Percentiles rank a stretch among this genome's conserved stretches.
Evolutionary conservation across 1,139 yeast genomes (phyloP).

Genomic region (Lodderomyces metapsilosis): DNA sequence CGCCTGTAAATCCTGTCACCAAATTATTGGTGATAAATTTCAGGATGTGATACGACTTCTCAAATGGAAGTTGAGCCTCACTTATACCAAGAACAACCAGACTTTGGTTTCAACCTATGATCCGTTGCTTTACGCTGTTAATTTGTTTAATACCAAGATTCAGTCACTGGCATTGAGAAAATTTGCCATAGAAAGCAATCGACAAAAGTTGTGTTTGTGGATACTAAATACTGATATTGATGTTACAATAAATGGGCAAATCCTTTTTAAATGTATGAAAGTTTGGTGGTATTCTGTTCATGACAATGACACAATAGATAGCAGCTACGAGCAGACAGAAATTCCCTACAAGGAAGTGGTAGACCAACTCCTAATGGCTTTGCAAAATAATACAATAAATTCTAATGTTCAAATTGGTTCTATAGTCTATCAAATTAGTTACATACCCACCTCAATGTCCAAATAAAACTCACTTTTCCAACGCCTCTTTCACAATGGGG

Average conservation of each 20-base stretch:
- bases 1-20: slow-evolving; percentile 31
- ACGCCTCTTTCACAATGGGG: slow-evolving; percentile 47
- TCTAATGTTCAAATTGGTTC: slow-evolving; percentile 11
- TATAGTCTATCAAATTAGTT: slow-evolving; percentile 12
- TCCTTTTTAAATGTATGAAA: slow-evolving; percentile 36
- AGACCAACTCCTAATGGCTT: background rate
- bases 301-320: background rate
- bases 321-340: slow-evolving; percentile 29
- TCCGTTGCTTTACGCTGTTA: slow-evolving; percentile 35
- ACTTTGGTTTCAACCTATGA: slow-evolving; percentile 20
- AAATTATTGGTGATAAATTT: slow-evolving; percentile 32
- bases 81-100: slow-evolving; percentile 13
- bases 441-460: slow-evolving; percentile 6
- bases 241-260: slow-evolving; percentile 20
- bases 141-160: slow-evolving; percentile 42
- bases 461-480: slow-evolving; percentile 18
- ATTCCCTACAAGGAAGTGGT: slow-evolving; percentile 20
- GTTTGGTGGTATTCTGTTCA: slow-evolving; percentile 20
- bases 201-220: slow-evolving; percentile 66
- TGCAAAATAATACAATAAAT: slow-evolving; percentile 4
- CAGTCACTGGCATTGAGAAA: slow-evolving; percentile 48
- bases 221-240: slow-evolving; percentile 51
- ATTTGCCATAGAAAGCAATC: slow-evolving; percentile 57
- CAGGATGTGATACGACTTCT: slow-evolving; percentile 33
- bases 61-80: slow-evolving; percentile 60